Conservation (phyloP, 2,329 filamentous ascomycete species). For the Monosporascus sp. region DNA sequence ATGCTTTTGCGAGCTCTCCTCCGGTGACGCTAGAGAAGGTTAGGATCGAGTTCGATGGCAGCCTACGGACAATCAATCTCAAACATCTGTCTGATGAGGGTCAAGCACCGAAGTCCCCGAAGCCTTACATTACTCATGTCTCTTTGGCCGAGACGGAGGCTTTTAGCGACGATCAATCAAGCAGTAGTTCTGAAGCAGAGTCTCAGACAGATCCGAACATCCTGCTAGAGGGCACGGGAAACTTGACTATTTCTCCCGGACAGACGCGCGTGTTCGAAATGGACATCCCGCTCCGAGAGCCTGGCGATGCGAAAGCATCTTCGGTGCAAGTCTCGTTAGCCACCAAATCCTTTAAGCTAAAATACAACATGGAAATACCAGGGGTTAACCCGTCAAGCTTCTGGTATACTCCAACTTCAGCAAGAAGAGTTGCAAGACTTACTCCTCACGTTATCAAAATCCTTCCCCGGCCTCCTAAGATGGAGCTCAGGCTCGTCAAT, state of each 20-base stretch:
- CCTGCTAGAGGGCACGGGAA: slow-evolving; percentile 47
- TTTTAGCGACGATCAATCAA: slow-evolving; percentile 22
- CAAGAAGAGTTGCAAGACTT: slow-evolving; percentile 40
- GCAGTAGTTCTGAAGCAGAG: slow-evolving; percentile 18
- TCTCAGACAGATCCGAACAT: slow-evolving; percentile 23
- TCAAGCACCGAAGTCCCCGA: slow-evolving; percentile 4
- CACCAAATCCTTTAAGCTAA: slow-evolving; percentile 60
- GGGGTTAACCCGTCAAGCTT: slow-evolving; percentile 35
- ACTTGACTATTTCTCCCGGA: slow-evolving; percentile 62
- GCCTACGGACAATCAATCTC: slow-evolving; percentile 49
- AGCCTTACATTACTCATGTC: slow-evolving; percentile 13
- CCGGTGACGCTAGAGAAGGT: slow-evolving; percentile 48
- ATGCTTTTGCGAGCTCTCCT: slow-evolving; percentile 45
- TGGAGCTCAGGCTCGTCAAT: slow-evolving; percentile 65
- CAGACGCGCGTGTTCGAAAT: slow-evolving; percentile 68
- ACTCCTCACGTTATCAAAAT: slow-evolving; percentile 60
- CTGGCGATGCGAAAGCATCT: slow-evolving; percentile 66
- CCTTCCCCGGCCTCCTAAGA: slow-evolving; percentile 84
- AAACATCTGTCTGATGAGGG: slow-evolving; percentile 30
- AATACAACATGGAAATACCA: slow-evolving; percentile 54
- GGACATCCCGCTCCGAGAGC: slow-evolving; percentile 69
- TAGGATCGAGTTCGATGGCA: slow-evolving; percentile 51
- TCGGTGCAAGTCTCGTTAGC: slow-evolving; percentile 59
- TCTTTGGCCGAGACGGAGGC: slow-evolving; percentile 15
- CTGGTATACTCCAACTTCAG: slow-evolving; percentile 44